Conservation (phyloP, 352 stramenopile species). For the Halophytophthora polymorphica region DNA sequence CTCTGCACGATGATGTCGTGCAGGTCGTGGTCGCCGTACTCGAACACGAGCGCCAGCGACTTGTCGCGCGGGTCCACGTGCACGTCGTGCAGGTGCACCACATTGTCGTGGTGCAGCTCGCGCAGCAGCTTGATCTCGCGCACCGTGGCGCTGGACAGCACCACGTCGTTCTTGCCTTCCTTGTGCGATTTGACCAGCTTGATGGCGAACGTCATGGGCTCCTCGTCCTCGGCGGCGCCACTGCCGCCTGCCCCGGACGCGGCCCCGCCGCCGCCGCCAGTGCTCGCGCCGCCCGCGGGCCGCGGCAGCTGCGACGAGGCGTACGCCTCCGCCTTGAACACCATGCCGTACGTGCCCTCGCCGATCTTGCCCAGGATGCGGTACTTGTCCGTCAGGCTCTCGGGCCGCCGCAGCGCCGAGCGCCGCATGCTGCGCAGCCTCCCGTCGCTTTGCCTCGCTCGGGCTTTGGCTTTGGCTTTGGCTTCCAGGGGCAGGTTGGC, state of each 20-base stretch:
- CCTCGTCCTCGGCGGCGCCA: constrained; percentile 48
- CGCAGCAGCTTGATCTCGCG: constrained; percentile 90
- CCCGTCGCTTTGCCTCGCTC: neutral
- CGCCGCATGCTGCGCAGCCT: constrained; percentile 65
- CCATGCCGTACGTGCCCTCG: constrained; percentile 87
- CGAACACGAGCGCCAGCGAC: constrained; percentile 83
- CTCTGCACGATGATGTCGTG: constrained; percentile 88
- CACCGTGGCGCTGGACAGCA: constrained; percentile 84
- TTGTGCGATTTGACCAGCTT: constrained; percentile 90
- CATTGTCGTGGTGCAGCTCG: constrained; percentile 86
- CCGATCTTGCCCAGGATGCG: constrained; percentile 85
- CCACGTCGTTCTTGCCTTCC: constrained; percentile 88
- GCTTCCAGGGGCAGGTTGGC: no score
- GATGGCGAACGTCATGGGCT: constrained; percentile 83
- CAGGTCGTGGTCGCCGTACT: constrained; percentile 89
- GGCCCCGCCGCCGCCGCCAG: constrained; percentile 1
- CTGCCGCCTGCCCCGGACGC: constrained; percentile 6
- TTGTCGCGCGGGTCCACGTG: constrained; percentile 84
- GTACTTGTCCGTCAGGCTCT: constrained; percentile 82
- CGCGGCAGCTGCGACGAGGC: constrained; percentile 42
- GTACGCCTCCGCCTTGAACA: constrained; percentile 85
- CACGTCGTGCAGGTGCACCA: constrained; percentile 84
- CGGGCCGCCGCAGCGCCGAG: constrained; percentile 51
- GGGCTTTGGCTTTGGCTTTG: neutral
- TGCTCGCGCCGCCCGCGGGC: constrained; percentile 7